phyloP scores from a whole-genome alignment of 2,329 filamentous ascomycete species.

The Aureobasidium musti region DNA sequence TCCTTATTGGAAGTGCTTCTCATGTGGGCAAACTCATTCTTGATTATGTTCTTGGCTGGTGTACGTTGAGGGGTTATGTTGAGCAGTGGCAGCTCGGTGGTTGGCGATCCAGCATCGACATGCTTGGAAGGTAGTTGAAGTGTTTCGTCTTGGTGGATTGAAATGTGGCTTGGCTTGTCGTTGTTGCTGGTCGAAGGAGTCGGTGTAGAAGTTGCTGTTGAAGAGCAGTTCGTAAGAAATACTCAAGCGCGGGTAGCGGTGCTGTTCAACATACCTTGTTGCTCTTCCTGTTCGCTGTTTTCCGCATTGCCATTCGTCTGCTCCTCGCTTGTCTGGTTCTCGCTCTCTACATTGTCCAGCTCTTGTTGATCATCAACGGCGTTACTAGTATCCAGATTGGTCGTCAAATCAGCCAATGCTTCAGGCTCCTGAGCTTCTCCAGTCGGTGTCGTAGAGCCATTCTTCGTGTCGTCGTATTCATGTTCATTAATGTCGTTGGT shows the following conservation, averaged over 20 bases:
- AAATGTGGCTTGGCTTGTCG: neutral
- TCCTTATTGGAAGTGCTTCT: conserved; percentile 41
- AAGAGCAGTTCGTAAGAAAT: neutral
- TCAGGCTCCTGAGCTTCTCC: conserved; percentile 37
- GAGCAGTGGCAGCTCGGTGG: conserved; percentile 32
- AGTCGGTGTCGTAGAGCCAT: neutral
- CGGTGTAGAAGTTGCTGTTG: neutral
- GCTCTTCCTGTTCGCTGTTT: neutral
- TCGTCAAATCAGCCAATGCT: conserved; percentile 47
- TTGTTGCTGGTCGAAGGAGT: too few relatives aligned
- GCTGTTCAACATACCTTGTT: neutral
- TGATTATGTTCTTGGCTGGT: conserved; percentile 34
- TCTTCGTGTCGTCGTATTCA: conserved; percentile 13
- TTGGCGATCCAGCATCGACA: conserved; percentile 35
- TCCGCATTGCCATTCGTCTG: conserved; percentile 29
- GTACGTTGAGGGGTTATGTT: conserved; percentile 34
- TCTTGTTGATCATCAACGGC: neutral
- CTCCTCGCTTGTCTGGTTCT: neutral
- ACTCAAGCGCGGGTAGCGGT: neutral
- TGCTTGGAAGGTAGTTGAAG: conserved; percentile 32
- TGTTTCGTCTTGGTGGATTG: neutral
- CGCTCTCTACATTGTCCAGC: conserved; percentile 34
- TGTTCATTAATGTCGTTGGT: neutral
- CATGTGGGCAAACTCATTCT: conserved; percentile 36
- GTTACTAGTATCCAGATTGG: conserved; percentile 36